Conservation (phyloP, 345 rosid genomes). For the Rhizophora mangle region DNA sequence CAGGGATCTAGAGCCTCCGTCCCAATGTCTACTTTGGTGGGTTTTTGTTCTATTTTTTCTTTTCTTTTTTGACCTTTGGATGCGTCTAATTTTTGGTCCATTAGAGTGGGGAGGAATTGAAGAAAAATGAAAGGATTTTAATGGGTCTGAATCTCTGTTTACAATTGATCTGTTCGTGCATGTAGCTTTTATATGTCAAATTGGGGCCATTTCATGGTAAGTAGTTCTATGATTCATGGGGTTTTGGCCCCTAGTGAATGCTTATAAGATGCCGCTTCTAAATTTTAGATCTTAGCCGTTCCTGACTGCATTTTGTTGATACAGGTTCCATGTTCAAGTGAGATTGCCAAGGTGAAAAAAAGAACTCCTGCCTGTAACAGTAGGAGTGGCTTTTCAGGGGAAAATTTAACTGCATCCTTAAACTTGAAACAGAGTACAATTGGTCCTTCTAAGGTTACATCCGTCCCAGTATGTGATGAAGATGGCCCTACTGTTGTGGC, state of each 20-base stretch:
- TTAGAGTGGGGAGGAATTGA: conserved; percentile 9
- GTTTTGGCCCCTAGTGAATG: neutral
- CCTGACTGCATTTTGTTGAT: conserved; percentile 17
- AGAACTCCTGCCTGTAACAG: conserved; percentile 33
- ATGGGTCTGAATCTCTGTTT: neutral
- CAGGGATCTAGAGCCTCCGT: conserved; percentile 36
- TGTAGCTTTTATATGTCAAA: neutral
- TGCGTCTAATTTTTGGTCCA: neutral
- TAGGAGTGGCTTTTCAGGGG: conserved; percentile 26
- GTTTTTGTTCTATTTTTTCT: conserved; percentile 8
- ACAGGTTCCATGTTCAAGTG: conserved; percentile 53
- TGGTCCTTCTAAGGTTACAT: conserved; percentile 32
- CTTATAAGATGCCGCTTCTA: neutral
- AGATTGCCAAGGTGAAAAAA: conserved; percentile 51
- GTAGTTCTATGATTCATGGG: neutral
- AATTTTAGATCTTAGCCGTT: neutral
- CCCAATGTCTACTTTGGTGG: conserved; percentile 55
- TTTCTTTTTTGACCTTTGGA: neutral
- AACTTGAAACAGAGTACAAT: conserved; percentile 33
- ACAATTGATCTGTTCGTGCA: neutral
- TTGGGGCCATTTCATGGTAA: neutral
- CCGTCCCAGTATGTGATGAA: conserved; percentile 32
- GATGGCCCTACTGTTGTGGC: conserved; percentile 14
- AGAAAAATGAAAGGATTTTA: neutral
- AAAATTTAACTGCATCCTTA: conserved; percentile 25